Evolutionary conservation across 176 grass and related monocot species (phyloP).

Genomic region (Leersia perrieri): DNA sequence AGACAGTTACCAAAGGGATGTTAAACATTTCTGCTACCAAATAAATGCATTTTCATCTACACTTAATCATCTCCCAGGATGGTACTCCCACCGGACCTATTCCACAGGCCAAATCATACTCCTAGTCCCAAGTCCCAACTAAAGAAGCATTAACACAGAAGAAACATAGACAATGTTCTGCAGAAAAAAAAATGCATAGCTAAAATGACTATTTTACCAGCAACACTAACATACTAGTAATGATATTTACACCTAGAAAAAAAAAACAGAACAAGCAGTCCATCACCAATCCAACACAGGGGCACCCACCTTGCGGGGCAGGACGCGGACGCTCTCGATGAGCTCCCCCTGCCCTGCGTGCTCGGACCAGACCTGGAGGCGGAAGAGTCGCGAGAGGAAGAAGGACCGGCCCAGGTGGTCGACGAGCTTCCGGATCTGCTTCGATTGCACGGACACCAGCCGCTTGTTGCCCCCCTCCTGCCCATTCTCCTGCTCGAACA

Average conservation of each 20-base stretch:
- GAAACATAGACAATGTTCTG: background rate
- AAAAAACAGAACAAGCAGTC: background rate
- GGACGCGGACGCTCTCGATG: slow-evolving; percentile 81
- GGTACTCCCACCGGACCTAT: too few species aligned
- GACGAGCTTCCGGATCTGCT: slow-evolving; percentile 97
- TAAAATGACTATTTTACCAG: background rate
- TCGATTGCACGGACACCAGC: slow-evolving; percentile 71
- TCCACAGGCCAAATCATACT: slow-evolving; percentile 5
- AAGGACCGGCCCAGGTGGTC: slow-evolving; percentile 88
- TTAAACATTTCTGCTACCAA: background rate
- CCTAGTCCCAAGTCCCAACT: background rate
- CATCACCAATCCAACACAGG: too few species aligned
- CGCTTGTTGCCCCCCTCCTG: slow-evolving; percentile 85
- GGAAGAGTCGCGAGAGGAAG: slow-evolving; percentile 85
- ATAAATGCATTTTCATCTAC: background rate
- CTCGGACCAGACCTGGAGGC: slow-evolving; percentile 81
- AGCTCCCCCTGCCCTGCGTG: slow-evolving; percentile 54
- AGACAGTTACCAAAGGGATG: background rate
- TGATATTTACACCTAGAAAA: background rate
- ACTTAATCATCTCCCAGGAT: background rate
- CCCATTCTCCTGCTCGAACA: slow-evolving; percentile 89
- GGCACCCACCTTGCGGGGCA: slow-evolving; percentile 70
- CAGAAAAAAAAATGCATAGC: background rate
- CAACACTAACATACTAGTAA: background rate
- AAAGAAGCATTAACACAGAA: background rate